Evolutionary conservation across 163 green algal species (phyloP).

Genomic region (Botryococcus braunii): DNA sequence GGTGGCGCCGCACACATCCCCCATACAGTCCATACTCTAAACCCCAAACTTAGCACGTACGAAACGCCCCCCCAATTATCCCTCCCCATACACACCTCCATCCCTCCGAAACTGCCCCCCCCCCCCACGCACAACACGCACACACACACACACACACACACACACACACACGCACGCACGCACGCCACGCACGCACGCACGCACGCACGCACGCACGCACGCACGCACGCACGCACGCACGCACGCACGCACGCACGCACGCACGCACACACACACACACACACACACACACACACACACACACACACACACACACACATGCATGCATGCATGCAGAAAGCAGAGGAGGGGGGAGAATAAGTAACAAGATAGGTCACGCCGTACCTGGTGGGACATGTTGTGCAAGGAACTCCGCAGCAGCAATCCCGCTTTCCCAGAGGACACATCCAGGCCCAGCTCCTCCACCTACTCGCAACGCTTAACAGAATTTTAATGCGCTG

Average conservation of each 20-base stretch:
- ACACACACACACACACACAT: neutral
- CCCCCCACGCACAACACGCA: no score
- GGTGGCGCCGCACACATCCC: no score
- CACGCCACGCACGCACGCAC: neutral
- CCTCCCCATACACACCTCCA: no score
- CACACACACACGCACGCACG: neutral
- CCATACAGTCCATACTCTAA: no score
- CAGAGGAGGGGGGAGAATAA: neutral
- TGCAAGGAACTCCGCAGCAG: constrained; percentile 2
- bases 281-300: neutral
- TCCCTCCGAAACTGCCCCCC: no score
- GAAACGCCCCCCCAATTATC: no score
- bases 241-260: neutral
- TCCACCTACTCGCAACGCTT: no score
- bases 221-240: no score
- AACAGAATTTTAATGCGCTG: no score
- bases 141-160: neutral
- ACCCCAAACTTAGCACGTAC: no score
- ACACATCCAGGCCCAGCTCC: constrained; percentile 1
- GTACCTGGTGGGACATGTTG: neutral
- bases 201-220: neutral
- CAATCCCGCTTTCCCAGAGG: constrained; percentile 9
- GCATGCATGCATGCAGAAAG: neutral
- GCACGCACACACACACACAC: neutral
- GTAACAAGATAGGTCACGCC: neutral